Percentiles rank a stretch among this genome's conserved stretches.
phyloP scores from a whole-genome alignment of 768 basidiomycete genomes.

The Tricholoma sp. region DNA sequence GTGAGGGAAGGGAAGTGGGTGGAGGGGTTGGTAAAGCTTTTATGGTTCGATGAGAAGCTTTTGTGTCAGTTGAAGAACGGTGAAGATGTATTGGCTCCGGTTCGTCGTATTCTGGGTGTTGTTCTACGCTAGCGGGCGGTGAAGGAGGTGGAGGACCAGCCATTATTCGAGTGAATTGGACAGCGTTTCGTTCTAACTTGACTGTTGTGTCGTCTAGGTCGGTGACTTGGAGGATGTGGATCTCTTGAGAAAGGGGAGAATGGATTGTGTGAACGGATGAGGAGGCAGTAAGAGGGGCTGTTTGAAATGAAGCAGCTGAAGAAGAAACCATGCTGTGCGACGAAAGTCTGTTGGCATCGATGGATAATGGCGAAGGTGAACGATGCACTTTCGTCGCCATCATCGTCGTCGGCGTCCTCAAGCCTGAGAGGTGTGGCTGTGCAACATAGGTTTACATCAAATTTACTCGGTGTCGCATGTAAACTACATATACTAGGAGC shows the following conservation, averaged over 20 bases:
- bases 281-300: constrained; percentile 22
- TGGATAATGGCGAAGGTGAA: constrained; percentile 22
- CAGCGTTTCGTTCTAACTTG: constrained; percentile 26
- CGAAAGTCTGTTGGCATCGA: constrained; percentile 14
- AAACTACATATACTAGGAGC: no score
- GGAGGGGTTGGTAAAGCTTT: constrained; percentile 15
- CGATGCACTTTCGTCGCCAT: constrained; percentile 7
- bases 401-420: not conserved
- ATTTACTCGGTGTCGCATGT: no score
- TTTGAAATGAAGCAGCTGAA: constrained; percentile 31
- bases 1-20: constrained; percentile 2
- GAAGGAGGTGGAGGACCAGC: constrained; percentile 24
- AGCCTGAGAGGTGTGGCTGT: not conserved
- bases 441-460: not conserved
- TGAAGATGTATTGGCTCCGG: constrained; percentile 20
- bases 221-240: constrained; percentile 52
- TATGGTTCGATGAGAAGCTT: constrained; percentile 30
- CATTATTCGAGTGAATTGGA: constrained; percentile 13
- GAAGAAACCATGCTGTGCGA: constrained; percentile 23
- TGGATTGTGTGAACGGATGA: constrained; percentile 14
- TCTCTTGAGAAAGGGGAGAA: constrained; percentile 33
- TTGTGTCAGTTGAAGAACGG: constrained; percentile 49
- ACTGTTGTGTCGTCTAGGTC: constrained; percentile 33
- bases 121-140: constrained; percentile 30
- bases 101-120: constrained; percentile 10